A percentile compares a stretch with the other conserved stretches of the same genome.
Evolutionary conservation across 2,329 filamentous ascomycete genomes (phyloP).

Genomic region (Tolypocladium tundrense): DNA sequence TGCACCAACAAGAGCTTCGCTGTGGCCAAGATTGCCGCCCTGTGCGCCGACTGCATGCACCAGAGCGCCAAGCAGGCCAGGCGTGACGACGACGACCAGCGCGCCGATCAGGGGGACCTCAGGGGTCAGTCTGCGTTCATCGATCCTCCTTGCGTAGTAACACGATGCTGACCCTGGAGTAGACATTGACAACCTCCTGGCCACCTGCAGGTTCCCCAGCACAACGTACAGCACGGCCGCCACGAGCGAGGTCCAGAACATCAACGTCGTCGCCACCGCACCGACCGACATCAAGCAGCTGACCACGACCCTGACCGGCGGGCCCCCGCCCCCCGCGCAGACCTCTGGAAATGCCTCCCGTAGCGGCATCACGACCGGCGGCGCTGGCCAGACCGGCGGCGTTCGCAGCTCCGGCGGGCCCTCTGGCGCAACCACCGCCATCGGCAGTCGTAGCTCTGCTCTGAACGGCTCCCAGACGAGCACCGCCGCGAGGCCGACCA

Average conservation of each 20-base stretch:
- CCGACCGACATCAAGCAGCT: slow-evolving; percentile 22
- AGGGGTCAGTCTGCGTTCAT: slow-evolving; percentile 8
- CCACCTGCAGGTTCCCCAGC: slow-evolving; percentile 22
- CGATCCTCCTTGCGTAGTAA: not conserved
- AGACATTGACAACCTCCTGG: slow-evolving; percentile 26
- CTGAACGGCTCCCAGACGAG: not conserved
- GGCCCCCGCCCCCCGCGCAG: not conserved
- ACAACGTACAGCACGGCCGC: slow-evolving; percentile 17
- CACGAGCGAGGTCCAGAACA: slow-evolving; percentile 13
- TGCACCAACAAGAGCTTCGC: slow-evolving; percentile 31
- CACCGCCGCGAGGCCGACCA: not conserved
- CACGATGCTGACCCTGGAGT: not conserved
- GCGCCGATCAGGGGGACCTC: slow-evolving; percentile 7
- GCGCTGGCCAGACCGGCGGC: not conserved
- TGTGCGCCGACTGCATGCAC: slow-evolving; percentile 27
- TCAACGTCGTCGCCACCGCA: slow-evolving; percentile 20
- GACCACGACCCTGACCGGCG: slow-evolving; percentile 22
- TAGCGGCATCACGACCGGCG: not conserved
- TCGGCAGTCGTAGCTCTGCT: not conserved
- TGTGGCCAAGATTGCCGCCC: slow-evolving; percentile 22
- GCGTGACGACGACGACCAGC: slow-evolving; percentile 5
- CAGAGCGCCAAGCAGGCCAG: slow-evolving; percentile 15
- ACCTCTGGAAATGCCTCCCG: not conserved
- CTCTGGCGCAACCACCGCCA: not conserved
- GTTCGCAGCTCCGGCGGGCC: not conserved